A percentile compares a stretch with the other conserved stretches of the same genome.
These are phyloP conservation scores for Scheffersomyces stipitis DNA, from an alignment of 805 yeast species.

Conservation along the genomic window DNA sequence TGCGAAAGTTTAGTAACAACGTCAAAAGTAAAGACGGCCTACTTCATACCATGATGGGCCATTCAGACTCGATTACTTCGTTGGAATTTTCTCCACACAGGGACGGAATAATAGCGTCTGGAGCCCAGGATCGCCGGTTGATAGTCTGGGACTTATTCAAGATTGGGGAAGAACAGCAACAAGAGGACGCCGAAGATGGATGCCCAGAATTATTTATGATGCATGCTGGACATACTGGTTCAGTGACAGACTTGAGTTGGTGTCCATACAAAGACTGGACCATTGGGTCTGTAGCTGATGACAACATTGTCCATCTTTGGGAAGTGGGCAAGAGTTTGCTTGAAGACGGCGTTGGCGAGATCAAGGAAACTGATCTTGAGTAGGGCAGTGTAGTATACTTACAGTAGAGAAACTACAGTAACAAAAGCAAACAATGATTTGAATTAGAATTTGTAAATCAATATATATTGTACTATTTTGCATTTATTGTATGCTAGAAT, in stretches of 20 bases:
- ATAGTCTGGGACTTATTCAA: slow-evolving; percentile 78
- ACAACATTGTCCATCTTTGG: slow-evolving; percentile 62
- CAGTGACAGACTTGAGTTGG: slow-evolving; percentile 71
- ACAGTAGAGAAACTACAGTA: no score
- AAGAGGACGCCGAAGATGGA: slow-evolving; percentile 89
- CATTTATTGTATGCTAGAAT: no score
- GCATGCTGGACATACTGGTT: slow-evolving; percentile 89
- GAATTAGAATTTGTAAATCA: no score
- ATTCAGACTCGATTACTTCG: slow-evolving; percentile 67
- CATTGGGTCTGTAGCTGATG: slow-evolving; percentile 62
- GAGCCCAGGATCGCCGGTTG: slow-evolving; percentile 74
- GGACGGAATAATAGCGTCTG: slow-evolving; percentile 77
- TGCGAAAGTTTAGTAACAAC: slow-evolving; percentile 41
- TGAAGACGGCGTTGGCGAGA: slow-evolving; percentile 12
- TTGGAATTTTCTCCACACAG: slow-evolving; percentile 75
- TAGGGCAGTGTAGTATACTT: slow-evolving; percentile 9
- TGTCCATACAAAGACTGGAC: slow-evolving; percentile 77
- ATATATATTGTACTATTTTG: no score
- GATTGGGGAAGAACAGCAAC: slow-evolving; percentile 82
- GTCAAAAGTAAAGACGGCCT: slow-evolving; percentile 22
- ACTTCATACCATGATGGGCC: slow-evolving; percentile 79
- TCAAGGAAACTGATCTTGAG: slow-evolving; percentile 24
- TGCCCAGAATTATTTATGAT: slow-evolving; percentile 86
- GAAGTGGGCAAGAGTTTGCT: slow-evolving; percentile 39
- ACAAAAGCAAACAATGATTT: no score